Base-by-base conservation (phyloP, 2,329 filamentous ascomycete species). In the Claviceps sp. region DNA sequence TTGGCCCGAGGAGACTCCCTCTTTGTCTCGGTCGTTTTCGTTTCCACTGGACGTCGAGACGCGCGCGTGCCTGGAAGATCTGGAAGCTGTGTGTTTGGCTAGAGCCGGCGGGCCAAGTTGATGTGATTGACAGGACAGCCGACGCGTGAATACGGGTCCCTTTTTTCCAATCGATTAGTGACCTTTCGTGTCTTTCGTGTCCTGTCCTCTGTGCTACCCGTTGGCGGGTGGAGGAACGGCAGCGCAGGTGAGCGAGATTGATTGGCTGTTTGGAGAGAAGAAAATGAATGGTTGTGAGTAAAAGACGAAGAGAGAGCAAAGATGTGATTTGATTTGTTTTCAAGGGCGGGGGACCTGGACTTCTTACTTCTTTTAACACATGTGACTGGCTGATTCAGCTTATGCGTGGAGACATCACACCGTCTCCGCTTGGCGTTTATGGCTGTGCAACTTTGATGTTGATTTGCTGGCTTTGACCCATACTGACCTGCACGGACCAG, bases 311-410 rank as follows among this genome's bases (percentile, higher is more conserved):
- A 40, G 64, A 68, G 70, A 71, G 65, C 66, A 65, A 69, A 66
- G 66, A 71, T 66, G 64, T 76, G 73, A 76, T 75, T 75, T 75
- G 74, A 75, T 58, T 57, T 54, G 53, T 55, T 47, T 50, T 42
- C 23, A 22, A 69, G 69, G 70, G 62, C 64, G 62, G 66, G 66
- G 66, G 65, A 34, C 63, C 42, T 64, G 63, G 62, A 39, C 47
- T 61, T 66, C 65, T 67, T 70, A 39, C 47, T 61, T 66, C 65
- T 67, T 70, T 69, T 65, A 67, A 66, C 64, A 62, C 62, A 62
- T 71, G 61, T 76, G 68, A 75, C 68, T 76, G 73, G 73, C 71
- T 73, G 69, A 72, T 63, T 72, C 66, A 71, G 67, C 68, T 57
- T 60, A 42, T 37, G n/a, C 54, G 67, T 71, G 69, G 71, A 65